A percentile compares a stretch with the other conserved stretches of the same genome.
Conservation (phyloP, 768 basidiomycete genomes). For the Austroboletus eburneus region DNA sequence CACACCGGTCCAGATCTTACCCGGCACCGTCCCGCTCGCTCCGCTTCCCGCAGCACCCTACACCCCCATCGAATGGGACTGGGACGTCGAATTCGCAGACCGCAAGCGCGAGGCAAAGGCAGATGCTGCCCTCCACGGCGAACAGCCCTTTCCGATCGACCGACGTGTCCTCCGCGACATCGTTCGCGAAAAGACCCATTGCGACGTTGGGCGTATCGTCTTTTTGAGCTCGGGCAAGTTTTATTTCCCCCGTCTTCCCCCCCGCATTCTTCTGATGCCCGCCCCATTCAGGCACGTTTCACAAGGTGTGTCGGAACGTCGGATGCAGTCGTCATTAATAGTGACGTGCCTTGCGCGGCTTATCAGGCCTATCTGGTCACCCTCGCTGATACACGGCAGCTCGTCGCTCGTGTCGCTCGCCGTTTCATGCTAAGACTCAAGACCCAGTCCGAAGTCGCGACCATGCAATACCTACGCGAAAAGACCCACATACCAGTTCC, state of each 20-base stretch:
- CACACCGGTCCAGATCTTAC: not conserved
- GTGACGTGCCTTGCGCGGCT: slow-evolving; percentile 5
- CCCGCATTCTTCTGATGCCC: slow-evolving; percentile 9
- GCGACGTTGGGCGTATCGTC: slow-evolving; percentile 62
- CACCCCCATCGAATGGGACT: slow-evolving; percentile 55
- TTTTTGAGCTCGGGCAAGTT: slow-evolving; percentile 71
- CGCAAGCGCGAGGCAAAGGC: slow-evolving; percentile 58
- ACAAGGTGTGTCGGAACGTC: slow-evolving; percentile 50
- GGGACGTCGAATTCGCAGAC: slow-evolving; percentile 70
- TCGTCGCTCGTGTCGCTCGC: slow-evolving; percentile 79
- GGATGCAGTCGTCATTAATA: not conserved
- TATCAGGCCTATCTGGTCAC: slow-evolving; percentile 72
- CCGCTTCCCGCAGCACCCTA: slow-evolving; percentile 4
- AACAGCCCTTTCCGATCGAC: slow-evolving; percentile 72
- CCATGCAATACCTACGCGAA: slow-evolving; percentile 73
- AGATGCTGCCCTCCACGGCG: slow-evolving; percentile 58
- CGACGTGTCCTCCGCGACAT: slow-evolving; percentile 71
- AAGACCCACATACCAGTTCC: slow-evolving; percentile 73
- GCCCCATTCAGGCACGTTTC: slow-evolving; percentile 66
- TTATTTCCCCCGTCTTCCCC: not conserved
- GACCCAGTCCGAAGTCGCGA: slow-evolving; percentile 84
- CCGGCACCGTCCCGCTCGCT: slow-evolving; percentile 22
- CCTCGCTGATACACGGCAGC: slow-evolving; percentile 52
- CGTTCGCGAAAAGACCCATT: slow-evolving; percentile 63
- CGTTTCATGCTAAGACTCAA: slow-evolving; percentile 85